Evolutionary conservation across 2,329 filamentous ascomycete genomes (phyloP), one percentile per base, ranked within the genome.

Genomic region (Apiospora arundinis): DNA sequence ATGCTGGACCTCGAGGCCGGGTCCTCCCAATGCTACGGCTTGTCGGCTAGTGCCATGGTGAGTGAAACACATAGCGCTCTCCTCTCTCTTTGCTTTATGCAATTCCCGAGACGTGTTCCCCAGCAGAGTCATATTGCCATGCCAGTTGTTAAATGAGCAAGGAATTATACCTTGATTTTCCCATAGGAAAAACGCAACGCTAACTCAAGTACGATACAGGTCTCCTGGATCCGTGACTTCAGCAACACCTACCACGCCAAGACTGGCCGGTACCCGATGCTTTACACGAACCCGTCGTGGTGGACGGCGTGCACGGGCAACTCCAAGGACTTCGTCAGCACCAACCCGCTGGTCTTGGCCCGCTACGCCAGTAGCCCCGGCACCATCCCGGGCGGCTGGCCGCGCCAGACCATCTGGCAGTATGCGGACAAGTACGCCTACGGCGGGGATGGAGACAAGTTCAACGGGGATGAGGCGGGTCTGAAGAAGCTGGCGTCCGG

Each of bases 1-100:
- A 88, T 89, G 86, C 81, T 90, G 8, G 88, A 89, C 74, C 81
- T 89, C 16, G 87, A 89, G 79, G 83, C 81, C 72, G 80, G 79
- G 72, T 76, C 75, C 52, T 81, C 82, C 7, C 76, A 77, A 69
- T 88, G 86, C 78, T 86, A 82, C 73, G 85, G 84, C 8, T 79
- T 88, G 72, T 84, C 83, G 63, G 72, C 78, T 4, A 80, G 79
- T n/a, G 79, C 76, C 48, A 88, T 88, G 82, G 84, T 63, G 32
- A 32, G 32, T 32, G 32, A 32, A 32, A 3, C 32, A 32, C 32
- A 32, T 32, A 32, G 3, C 32, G 6, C 32, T 32, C 32, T 32
- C 32, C 32, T 32, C 32, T 32, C 3, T 6, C 32, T 32, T 32
- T 32, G 32, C 32, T 32, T 32, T 6, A 32, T 32, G 32, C 32